A percentile compares a stretch with the other conserved stretches of the same genome.
These are phyloP conservation scores for Fomitopsis schrenkii DNA, from an alignment of 1,284 basidiomycete species.

Conservation along the genomic window DNA sequence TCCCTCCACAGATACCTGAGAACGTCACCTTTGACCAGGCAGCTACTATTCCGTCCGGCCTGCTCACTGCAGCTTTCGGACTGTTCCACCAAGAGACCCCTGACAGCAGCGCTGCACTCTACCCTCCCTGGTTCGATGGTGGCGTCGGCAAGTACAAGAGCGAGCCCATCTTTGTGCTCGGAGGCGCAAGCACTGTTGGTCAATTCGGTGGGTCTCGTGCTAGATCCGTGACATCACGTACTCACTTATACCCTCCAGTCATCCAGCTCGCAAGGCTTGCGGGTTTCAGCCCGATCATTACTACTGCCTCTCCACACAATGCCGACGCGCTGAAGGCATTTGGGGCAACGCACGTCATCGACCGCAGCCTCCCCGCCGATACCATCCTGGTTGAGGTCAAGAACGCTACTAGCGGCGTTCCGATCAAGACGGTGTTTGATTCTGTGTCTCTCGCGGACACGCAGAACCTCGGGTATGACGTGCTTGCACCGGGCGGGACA, in stretches of 20 bases:
- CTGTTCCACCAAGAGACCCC: slow-evolving; percentile 8
- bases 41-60: slow-evolving; percentile 14
- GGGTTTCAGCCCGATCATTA: slow-evolving; percentile 31
- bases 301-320: slow-evolving; percentile 32
- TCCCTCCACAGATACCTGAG: slow-evolving; percentile 11
- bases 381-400: slow-evolving; percentile 14
- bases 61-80: slow-evolving; percentile 15
- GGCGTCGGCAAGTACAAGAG: slow-evolving; percentile 26
- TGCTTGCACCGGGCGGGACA: slow-evolving; percentile 15
- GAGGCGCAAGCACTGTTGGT: slow-evolving; percentile 33
- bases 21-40: slow-evolving; percentile 18
- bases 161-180: slow-evolving; percentile 30
- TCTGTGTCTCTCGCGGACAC: slow-evolving; percentile 20
- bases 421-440: slow-evolving; percentile 23
- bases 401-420: slow-evolving; percentile 12
- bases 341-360: slow-evolving; percentile 35
- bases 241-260: neutral
- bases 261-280: slow-evolving; percentile 32
- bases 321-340: slow-evolving; percentile 26
- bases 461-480: slow-evolving; percentile 14
- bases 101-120: slow-evolving; percentile 8
- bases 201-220: slow-evolving; percentile 17
- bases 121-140: slow-evolving; percentile 19
- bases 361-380: slow-evolving; percentile 20
- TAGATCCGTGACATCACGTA: too few species aligned